Evolutionary conservation across 169 alveolate genomes (phyloP).

Genomic region (Plasmodium blacklocki): DNA sequence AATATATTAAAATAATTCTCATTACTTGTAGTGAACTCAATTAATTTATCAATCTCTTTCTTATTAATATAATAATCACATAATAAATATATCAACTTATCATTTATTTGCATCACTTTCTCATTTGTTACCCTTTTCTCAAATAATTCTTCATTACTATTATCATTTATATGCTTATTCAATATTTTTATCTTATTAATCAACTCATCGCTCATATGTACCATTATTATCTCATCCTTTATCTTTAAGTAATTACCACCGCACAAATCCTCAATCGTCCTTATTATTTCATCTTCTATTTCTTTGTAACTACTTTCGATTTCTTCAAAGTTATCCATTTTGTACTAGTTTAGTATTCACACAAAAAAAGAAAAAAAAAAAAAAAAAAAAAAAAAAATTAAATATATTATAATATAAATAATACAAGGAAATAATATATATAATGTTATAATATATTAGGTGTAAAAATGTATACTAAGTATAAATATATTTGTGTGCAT

Average conservation of each 20-base stretch:
- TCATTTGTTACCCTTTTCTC: constrained; percentile 70
- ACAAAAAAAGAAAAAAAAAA: not conserved
- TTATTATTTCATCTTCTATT: constrained; percentile 67
- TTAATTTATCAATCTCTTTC: constrained; percentile 81
- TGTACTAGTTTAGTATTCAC: not conserved
- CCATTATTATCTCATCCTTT: constrained; percentile 70
- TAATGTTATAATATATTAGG: too few relatives aligned
- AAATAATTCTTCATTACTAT: constrained; percentile 53
- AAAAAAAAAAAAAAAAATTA: not conserved
- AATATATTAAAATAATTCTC: constrained; percentile 83
- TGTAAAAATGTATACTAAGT: too few relatives aligned
- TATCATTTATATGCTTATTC: constrained; percentile 69
- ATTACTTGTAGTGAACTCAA: constrained; percentile 81
- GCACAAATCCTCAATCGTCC: constrained; percentile 32
- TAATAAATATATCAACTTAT: constrained; percentile 59
- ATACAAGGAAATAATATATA: too few relatives aligned
- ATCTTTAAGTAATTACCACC: constrained; percentile 56
- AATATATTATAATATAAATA: not conserved
- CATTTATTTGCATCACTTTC: constrained; percentile 71
- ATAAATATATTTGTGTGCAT: too few relatives aligned
- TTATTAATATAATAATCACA: constrained; percentile 73
- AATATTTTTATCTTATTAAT: constrained; percentile 53
- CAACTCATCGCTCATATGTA: constrained; percentile 57
- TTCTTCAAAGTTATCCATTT: constrained; percentile 64
- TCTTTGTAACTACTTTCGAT: constrained; percentile 66